Conservation (phyloP, 2,329 filamentous ascomycete genomes). For the Immersiporthe knoxdaviesiana region DNA sequence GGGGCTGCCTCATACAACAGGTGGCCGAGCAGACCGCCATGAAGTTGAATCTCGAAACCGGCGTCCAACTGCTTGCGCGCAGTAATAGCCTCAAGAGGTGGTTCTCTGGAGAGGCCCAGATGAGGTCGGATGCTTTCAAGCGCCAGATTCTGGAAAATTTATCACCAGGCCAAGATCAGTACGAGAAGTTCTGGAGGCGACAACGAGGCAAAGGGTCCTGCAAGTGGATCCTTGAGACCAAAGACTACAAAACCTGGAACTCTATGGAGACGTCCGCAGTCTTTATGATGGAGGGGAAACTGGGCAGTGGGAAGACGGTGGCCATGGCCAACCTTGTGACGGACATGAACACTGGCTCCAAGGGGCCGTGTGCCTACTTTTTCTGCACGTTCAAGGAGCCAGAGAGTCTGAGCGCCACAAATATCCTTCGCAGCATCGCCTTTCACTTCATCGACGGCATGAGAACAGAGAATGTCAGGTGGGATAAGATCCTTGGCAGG, state of each 20-base stretch:
- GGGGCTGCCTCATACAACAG: conserved; percentile 15
- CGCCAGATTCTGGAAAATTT: conserved; percentile 6
- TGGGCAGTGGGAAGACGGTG: conserved; percentile 22
- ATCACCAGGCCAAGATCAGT: conserved; percentile 19
- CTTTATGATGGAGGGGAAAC: conserved; percentile 2
- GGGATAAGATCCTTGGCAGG: background rate
- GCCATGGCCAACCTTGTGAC: conserved; percentile 22
- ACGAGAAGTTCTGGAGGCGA: conserved; percentile 21
- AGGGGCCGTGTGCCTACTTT: conserved; percentile 7
- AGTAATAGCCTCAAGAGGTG: background rate
- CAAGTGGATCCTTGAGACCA: conserved; percentile 23
- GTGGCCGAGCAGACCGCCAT: background rate
- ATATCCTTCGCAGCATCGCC: conserved; percentile 15
- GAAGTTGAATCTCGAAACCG: background rate
- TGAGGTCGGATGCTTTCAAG: background rate
- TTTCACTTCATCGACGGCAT: conserved; percentile 8
- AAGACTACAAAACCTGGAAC: conserved; percentile 15
- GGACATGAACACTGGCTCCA: background rate
- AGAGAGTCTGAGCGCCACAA: background rate
- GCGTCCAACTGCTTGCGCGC: background rate
- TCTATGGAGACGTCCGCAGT: background rate
- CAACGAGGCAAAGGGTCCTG: conserved; percentile 27
- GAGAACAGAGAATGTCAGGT: background rate
- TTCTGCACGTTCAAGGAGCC: conserved; percentile 17
- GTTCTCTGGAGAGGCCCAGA: background rate